These are phyloP conservation scores for Eucalyptus polyanthemos DNA, from an alignment of 345 rosid species.

Conservation along the genomic window DNA sequence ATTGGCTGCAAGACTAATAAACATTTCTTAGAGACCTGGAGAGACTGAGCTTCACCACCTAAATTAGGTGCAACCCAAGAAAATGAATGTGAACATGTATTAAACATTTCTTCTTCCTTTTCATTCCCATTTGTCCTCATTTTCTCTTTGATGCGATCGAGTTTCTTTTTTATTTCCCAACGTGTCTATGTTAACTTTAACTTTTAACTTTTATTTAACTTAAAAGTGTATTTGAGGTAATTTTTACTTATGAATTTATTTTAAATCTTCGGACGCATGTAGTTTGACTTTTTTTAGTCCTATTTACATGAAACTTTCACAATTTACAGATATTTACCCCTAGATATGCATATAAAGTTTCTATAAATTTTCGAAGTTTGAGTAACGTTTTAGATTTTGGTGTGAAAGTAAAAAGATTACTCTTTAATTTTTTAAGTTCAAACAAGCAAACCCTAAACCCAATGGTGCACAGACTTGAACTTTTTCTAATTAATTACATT, in stretches of 20 bases:
- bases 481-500: neutral
- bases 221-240: neutral
- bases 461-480: neutral
- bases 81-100: neutral
- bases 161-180: neutral
- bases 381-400: neutral
- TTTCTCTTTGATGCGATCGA: neutral
- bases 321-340: neutral
- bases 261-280: neutral
- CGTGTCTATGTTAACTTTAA: neutral
- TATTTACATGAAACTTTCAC: neutral
- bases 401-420: neutral
- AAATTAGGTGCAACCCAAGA: neutral
- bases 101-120: neutral
- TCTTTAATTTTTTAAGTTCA: neutral
- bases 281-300: neutral
- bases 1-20: neutral
- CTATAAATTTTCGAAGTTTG: neutral
- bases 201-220: neutral
- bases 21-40: neutral
- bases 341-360: neutral
- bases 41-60: neutral
- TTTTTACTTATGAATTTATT: neutral
- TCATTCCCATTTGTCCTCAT: neutral
- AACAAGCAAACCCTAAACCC: neutral